Evolutionary conservation across 768 basidiomycete species (phyloP).

Genomic region (Boletus rex-veris): DNA sequence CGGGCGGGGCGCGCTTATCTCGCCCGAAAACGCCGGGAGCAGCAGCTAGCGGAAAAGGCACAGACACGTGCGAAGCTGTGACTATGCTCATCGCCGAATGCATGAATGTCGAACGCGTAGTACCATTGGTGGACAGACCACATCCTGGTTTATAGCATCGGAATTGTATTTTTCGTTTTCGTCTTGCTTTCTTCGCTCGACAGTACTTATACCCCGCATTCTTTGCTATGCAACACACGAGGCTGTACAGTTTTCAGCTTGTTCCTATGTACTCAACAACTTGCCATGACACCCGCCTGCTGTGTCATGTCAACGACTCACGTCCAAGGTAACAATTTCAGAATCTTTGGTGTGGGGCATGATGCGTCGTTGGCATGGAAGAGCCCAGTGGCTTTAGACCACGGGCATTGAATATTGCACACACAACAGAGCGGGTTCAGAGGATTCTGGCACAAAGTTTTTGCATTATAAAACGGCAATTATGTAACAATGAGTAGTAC

Average conservation of each 20-base stretch:
- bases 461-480: no score
- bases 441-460: no score
- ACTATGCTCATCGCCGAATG: background rate
- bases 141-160: background rate
- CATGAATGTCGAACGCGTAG: background rate
- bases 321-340: no score
- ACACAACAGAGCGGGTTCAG: no score
- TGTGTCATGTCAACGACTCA: no score
- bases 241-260: background rate
- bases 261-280: no score
- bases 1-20: conserved; percentile 71
- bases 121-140: background rate
- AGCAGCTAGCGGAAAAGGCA: conserved; percentile 16
- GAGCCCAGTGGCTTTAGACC: no score
- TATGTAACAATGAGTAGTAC: no score
- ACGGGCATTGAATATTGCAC: no score
- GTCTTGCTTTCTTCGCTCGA: background rate
- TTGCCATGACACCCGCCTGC: no score
- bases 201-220: background rate
- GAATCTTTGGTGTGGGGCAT: no score
- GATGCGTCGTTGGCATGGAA: no score
- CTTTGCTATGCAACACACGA: background rate
- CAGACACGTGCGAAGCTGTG: conserved; percentile 6
- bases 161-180: background rate
- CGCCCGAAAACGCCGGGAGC: conserved; percentile 45